Conservation (phyloP, 192 early-diverging fungal species). For the Dissophora ornata region DNA sequence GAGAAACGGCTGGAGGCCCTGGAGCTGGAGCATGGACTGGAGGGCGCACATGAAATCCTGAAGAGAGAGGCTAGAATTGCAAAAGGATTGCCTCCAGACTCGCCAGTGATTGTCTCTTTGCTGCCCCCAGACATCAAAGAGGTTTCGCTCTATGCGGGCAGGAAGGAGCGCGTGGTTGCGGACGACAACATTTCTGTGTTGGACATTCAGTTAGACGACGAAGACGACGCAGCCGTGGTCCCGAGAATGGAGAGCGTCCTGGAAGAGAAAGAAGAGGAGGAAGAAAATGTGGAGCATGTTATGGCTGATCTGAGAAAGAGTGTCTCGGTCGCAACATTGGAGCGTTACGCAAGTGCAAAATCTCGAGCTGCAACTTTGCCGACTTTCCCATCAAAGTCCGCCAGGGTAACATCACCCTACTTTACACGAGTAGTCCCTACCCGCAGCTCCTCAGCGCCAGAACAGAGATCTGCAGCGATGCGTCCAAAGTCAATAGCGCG, state of each 20-base stretch:
- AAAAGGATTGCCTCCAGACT: constrained; percentile 34
- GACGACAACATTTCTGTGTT: constrained; percentile 45
- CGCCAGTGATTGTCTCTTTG: constrained; percentile 12
- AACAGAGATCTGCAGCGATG: not conserved
- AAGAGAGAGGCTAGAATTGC: constrained; percentile 38
- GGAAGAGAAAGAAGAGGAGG: not conserved
- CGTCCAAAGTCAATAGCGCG: constrained; percentile 11
- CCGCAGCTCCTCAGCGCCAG: not conserved
- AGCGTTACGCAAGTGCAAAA: not conserved
- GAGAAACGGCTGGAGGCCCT: constrained; percentile 26
- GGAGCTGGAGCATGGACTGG: constrained; percentile 29
- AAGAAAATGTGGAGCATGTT: constrained; percentile 37
- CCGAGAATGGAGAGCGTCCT: not conserved
- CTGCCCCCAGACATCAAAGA: constrained; percentile 24
- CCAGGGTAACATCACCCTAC: too few species aligned
- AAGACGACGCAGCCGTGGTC: not conserved
- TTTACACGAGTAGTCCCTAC: not conserved
- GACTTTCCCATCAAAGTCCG: too few species aligned
- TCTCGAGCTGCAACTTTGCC: not conserved
- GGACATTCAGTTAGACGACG: constrained; percentile 33
- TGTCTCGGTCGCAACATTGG: constrained; percentile 34
- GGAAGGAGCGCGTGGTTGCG: constrained; percentile 41
- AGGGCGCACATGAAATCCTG: constrained; percentile 26
- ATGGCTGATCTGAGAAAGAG: constrained; percentile 31
- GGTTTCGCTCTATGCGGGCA: constrained; percentile 40